Evolutionary conservation across 768 basidiomycete species (phyloP).

Genomic region (Psilocybe subaeruginosa): DNA sequence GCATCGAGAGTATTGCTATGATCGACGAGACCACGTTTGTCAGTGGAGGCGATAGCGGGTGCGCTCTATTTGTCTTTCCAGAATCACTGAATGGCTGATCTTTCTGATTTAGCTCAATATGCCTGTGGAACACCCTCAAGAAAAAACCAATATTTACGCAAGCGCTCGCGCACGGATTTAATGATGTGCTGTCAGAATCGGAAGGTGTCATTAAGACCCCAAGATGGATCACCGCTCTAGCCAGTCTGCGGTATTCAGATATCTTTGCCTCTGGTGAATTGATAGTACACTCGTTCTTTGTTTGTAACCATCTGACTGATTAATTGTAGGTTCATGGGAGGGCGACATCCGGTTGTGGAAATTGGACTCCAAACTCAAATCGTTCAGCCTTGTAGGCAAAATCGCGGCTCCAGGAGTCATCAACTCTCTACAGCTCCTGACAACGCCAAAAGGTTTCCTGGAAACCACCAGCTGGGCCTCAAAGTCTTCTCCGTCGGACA

Average conservation of each 20-base stretch:
- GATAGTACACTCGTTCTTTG: conserved; percentile 15
- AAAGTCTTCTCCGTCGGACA: conserved; percentile 1
- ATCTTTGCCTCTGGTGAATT: conserved; percentile 81
- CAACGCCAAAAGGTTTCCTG: conserved; percentile 53
- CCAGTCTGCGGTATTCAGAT: conserved; percentile 86
- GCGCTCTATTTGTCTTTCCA: conserved; percentile 31
- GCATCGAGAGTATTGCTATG: conserved; percentile 92
- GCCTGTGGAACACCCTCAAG: conserved; percentile 88
- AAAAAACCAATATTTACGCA: conserved; percentile 94
- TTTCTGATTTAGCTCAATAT: conserved; percentile 69
- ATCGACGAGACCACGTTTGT: conserved; percentile 93
- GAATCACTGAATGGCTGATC: background rate
- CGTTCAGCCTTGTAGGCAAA: conserved; percentile 69
- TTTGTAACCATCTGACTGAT: background rate
- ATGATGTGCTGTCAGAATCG: conserved; percentile 68
- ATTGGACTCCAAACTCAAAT: conserved; percentile 76
- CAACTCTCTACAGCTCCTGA: conserved; percentile 86
- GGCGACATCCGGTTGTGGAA: conserved; percentile 91
- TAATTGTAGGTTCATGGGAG: conserved; percentile 87
- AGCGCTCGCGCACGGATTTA: conserved; percentile 85
- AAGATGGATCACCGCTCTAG: conserved; percentile 90
- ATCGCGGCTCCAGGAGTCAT: conserved; percentile 77
- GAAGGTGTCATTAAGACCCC: conserved; percentile 79
- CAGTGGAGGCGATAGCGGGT: conserved; percentile 97
- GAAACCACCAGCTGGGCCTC: conserved; percentile 36